Percentiles rank a stretch among this genome's conserved stretches.
These are phyloP conservation scores for Rhizoclosmatium globosum DNA, from an alignment of 192 early-diverging fungal genomes.

Conservation along the genomic window DNA sequence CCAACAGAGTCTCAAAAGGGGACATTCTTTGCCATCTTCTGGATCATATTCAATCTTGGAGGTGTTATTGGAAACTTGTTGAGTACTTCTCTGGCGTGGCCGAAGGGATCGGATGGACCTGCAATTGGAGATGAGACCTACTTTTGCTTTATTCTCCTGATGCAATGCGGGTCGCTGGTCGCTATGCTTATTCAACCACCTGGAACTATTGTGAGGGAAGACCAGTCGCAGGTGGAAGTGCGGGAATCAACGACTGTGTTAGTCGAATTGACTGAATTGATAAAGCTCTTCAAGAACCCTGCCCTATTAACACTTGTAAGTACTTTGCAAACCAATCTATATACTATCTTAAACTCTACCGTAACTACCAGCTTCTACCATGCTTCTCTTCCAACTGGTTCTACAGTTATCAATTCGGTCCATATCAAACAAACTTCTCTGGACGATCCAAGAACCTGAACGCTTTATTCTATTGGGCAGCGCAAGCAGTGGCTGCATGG, in stretches of 20 bases:
- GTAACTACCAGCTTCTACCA: slow-evolving; percentile 37
- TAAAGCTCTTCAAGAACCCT: slow-evolving; percentile 71
- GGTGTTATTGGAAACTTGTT: slow-evolving; percentile 80
- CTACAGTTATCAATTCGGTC: slow-evolving; percentile 76
- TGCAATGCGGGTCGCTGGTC: slow-evolving; percentile 46
- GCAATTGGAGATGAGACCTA: slow-evolving; percentile 71
- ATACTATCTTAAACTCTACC: background rate
- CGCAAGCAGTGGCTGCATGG: slow-evolving; percentile 15
- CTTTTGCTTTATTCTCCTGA: slow-evolving; percentile 73
- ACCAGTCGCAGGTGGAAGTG: slow-evolving; percentile 69
- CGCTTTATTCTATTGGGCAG: slow-evolving; percentile 16
- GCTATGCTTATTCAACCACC: slow-evolving; percentile 68
- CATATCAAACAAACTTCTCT: background rate
- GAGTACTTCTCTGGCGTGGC: slow-evolving; percentile 74
- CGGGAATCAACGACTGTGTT: slow-evolving; percentile 45
- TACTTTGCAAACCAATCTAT: background rate
- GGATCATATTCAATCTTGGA: slow-evolving; percentile 86
- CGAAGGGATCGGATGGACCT: slow-evolving; percentile 45
- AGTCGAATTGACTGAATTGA: slow-evolving; percentile 66
- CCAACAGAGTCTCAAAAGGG: slow-evolving; percentile 81
- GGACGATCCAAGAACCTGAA: slow-evolving; percentile 3
- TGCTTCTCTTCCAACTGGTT: slow-evolving; percentile 81
- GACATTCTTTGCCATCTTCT: slow-evolving; percentile 83
- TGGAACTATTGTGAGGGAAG: slow-evolving; percentile 70
- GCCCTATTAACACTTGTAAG: slow-evolving; percentile 66